Conservation (phyloP, 2,329 filamentous ascomycete species). For the Pseudocercospora eumusae region DNA sequence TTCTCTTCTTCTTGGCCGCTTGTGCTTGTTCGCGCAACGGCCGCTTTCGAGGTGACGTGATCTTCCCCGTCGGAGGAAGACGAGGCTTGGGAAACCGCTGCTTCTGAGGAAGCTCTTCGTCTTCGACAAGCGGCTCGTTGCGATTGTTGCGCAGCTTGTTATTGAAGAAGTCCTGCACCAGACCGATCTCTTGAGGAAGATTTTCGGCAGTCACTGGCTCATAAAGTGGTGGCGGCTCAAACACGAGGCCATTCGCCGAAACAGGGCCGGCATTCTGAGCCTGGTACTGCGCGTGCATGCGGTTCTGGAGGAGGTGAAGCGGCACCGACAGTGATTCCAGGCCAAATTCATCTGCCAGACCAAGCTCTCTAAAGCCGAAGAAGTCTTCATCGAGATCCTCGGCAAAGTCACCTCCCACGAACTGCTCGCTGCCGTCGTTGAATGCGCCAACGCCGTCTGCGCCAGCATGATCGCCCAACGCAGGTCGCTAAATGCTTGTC, state of each 20-base stretch:
- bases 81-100: constrained; percentile 69
- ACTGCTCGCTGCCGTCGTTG: constrained; percentile 95
- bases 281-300: constrained; percentile 82
- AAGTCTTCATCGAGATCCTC: constrained; percentile 98
- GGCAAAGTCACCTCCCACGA: constrained; percentile 93
- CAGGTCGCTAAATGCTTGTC: constrained; percentile 62
- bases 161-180: constrained; percentile 89
- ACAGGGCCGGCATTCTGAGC: constrained; percentile 68
- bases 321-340: constrained; percentile 86
- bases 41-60: constrained; percentile 78
- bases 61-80: constrained; percentile 76
- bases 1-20: constrained; percentile 85
- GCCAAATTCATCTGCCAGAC: constrained; percentile 87
- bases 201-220: constrained; percentile 78
- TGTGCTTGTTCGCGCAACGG: constrained; percentile 80
- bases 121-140: constrained; percentile 82
- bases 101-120: constrained; percentile 91
- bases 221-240: constrained; percentile 67
- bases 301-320: constrained; percentile 87
- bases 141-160: constrained; percentile 82
- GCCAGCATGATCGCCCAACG: constrained; percentile 71
- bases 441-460: constrained; percentile 87
- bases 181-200: constrained; percentile 76
- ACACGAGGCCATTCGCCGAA: constrained; percentile 61
- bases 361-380: constrained; percentile 95